Evolutionary conservation across 225 moss, liverwort and hornwort genomes (phyloP).

Genomic region (Marchantia polymorpha): DNA sequence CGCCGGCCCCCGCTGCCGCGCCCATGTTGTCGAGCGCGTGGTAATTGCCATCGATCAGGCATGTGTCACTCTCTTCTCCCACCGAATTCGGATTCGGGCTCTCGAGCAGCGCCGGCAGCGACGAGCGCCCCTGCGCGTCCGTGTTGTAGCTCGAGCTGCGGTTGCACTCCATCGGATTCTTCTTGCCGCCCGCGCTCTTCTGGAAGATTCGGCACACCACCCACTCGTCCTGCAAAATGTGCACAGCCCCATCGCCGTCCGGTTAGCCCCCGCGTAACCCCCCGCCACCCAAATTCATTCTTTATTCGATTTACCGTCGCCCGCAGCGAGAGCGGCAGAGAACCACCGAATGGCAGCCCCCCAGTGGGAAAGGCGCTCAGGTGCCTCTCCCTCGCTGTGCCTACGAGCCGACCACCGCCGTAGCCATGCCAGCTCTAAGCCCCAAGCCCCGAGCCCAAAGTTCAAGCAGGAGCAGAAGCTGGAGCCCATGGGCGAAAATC

Average conservation of each 20-base stretch:
- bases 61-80: conserved; percentile 42
- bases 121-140: conserved; percentile 32
- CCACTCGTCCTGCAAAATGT: conserved; percentile 45
- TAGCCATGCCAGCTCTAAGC: background rate
- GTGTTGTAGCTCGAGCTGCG: conserved; percentile 31
- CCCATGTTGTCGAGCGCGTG: conserved; percentile 20
- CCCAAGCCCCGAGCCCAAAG: background rate
- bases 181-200: conserved; percentile 42
- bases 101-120: conserved; percentile 43
- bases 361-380: too few species aligned
- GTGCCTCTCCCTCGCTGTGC: too few species aligned
- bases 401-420: background rate
- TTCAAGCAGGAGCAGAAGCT: too few species aligned
- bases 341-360: too few species aligned
- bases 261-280: background rate
- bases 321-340: too few species aligned
- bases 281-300: too few species aligned
- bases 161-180: conserved; percentile 35
- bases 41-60: conserved; percentile 31
- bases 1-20: background rate
- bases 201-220: conserved; percentile 53
- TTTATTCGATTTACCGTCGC: too few species aligned
- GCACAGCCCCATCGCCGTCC: background rate
- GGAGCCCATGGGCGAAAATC: too few species aligned
- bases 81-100: conserved; percentile 41